Conservation (phyloP, 2,329 filamentous ascomycete genomes). For the Sporothrix pallida region DNA sequence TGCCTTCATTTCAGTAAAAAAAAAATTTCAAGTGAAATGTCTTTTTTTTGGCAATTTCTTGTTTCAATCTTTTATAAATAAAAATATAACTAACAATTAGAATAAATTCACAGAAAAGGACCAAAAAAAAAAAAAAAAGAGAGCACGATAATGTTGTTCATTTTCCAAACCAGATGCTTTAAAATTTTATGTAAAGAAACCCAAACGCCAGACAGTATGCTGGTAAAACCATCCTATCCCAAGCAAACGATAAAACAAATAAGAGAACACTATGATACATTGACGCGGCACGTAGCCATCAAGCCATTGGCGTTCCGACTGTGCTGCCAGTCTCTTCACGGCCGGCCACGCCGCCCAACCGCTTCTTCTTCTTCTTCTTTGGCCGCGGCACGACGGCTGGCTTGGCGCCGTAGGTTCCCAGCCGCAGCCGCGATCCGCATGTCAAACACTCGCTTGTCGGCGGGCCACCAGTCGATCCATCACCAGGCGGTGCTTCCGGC, state of each 20-base stretch:
- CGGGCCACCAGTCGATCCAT: background rate
- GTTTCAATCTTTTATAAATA: background rate
- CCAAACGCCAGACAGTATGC: conserved; percentile 18
- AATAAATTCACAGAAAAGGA: background rate
- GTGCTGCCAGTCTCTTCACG: conserved; percentile 65
- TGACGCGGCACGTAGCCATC: background rate
- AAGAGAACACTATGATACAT: background rate
- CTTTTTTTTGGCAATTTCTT: too few relatives aligned
- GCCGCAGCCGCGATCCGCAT: conserved; percentile 76
- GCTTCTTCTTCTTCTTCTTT: conserved; percentile 79
- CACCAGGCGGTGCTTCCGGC: conserved; percentile 45
- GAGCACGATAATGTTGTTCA: too few relatives aligned
- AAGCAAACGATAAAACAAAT: background rate
- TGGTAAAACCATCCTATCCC: background rate
- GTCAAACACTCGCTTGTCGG: conserved; percentile 74
- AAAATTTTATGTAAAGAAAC: background rate
- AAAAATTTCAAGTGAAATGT: too few relatives aligned
- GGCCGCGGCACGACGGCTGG: conserved; percentile 74
- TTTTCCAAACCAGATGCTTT: background rate
- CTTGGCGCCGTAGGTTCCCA: conserved; percentile 76
- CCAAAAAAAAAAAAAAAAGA: background rate
- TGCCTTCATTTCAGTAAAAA: background rate
- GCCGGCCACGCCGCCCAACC: conserved; percentile 55
- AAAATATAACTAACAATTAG: too few relatives aligned
- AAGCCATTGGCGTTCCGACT: conserved; percentile 59